Base-by-base conservation (phyloP, 148 eudicot genomes). In the Amaranthus cruentus region DNA sequence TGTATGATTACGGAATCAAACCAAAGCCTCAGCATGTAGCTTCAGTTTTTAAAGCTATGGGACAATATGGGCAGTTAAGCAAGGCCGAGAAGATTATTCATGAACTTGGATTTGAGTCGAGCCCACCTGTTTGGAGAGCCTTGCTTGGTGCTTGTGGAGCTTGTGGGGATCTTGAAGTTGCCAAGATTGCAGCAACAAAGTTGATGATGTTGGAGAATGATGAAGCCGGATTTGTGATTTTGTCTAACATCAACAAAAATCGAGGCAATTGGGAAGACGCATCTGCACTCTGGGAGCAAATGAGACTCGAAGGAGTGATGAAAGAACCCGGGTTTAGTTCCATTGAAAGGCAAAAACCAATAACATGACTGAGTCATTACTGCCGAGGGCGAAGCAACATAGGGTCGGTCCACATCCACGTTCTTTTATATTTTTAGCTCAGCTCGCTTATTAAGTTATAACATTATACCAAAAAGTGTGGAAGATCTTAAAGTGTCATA, bases 251-350 rank as follows among this genome's bases (percentile, higher is more conserved):
- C 6, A 86, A 86, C 66, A 90, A 94, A 56, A 49, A 68, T 38
- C 70, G 68, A 55, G 92, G 87, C 9, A 84, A 83, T 47, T 90
- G 94, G 96, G 83, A 67, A 42, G 87, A 85, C 71, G 90, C 80
- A 55, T 74, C 76, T 47, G 56, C 55, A 14, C 62, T 85, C 43
- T 87, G 96, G 85, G 77, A 82, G 81, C 6, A 74, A 77, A 93
- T 91, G 94, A 85, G 76, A 76, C 75, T 69, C 66, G 84, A 70
- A 73, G 83, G 85, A 12, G 87, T 88, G 73, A 68, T 55, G 50
- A 93, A 91, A 82, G 94, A 84, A 72, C 89, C 83, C 66, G 98
- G 89, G 42, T 73, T 62, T 73, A 92, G 97, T 73, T 85, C 93
- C 90, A 77, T 87, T 64, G 87, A 87, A 74, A 68, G 85, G 12